These are phyloP conservation scores for Yamadazyma dushanensis DNA, from an alignment of 1,139 yeast genomes.

Conservation along the genomic window DNA sequence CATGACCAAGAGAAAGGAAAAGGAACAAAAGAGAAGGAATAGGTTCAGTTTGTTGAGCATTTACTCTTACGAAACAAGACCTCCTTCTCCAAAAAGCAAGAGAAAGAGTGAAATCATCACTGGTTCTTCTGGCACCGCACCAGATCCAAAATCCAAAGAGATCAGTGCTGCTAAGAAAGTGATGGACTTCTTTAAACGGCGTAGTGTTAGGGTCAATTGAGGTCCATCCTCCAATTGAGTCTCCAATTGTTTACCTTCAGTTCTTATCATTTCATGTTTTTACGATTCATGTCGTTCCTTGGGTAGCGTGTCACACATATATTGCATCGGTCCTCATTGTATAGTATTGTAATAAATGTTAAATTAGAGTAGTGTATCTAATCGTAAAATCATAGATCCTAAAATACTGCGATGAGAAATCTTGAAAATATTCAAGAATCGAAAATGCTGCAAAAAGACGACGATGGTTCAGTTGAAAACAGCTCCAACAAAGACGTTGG, in stretches of 20 bases:
- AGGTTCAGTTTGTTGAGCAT: slow-evolving; percentile 56
- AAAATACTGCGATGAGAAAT: slow-evolving; percentile 2
- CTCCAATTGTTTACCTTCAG: background rate
- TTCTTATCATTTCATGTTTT: background rate
- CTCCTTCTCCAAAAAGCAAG: slow-evolving; percentile 12
- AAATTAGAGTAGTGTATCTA: background rate
- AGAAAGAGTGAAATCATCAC: slow-evolving; percentile 4
- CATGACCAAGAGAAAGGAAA: slow-evolving; percentile 6
- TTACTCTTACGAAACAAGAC: slow-evolving; percentile 31
- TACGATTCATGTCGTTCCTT: background rate
- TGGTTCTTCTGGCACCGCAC: slow-evolving; percentile 5
- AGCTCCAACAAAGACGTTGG: no score
- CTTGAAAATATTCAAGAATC: no score
- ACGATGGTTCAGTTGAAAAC: background rate
- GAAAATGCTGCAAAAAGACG: background rate
- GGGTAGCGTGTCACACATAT: background rate
- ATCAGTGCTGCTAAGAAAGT: slow-evolving; percentile 77
- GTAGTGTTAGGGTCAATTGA: slow-evolving; percentile 52
- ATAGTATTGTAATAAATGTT: slow-evolving; percentile 6
- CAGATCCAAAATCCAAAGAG: slow-evolving; percentile 30
- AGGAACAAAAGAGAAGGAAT: slow-evolving; percentile 31
- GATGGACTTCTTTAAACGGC: slow-evolving; percentile 78
- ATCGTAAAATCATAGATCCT: no score
- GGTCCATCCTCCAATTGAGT: background rate
- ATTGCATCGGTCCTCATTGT: slow-evolving; percentile 4